A percentile compares a stretch with the other conserved stretches of the same genome.
Evolutionary conservation across 345 rosid species (phyloP).

Genomic region (Brassica juncea): DNA sequence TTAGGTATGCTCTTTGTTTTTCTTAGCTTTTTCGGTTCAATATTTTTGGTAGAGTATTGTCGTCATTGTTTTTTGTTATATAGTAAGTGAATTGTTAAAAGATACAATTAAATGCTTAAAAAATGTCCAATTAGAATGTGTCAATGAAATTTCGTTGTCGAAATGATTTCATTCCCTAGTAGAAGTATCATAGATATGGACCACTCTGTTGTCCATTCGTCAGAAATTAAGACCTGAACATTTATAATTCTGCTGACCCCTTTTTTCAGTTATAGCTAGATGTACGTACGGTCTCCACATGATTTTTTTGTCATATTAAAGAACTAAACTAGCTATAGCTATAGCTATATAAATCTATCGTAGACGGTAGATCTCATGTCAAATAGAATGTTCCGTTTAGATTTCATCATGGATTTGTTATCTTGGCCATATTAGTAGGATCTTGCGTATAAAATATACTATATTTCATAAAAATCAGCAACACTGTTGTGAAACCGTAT

Average conservation of each 20-base stretch:
- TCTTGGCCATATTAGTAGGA: conserved; percentile 11
- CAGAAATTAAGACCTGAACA: conserved; percentile 42
- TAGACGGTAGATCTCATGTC: conserved; percentile 21
- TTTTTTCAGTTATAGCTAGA: conserved; percentile 39
- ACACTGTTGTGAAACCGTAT: neutral
- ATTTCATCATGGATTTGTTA: conserved; percentile 4
- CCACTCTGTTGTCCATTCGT: conserved; percentile 48
- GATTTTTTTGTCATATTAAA: conserved; percentile 5
- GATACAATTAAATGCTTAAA: neutral
- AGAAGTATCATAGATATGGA: conserved; percentile 44
- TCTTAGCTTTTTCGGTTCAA: conserved; percentile 16
- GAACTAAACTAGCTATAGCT: neutral
- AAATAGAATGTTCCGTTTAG: conserved; percentile 6
- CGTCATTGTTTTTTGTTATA: conserved; percentile 26
- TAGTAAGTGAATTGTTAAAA: neutral
- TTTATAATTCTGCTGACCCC: conserved; percentile 42
- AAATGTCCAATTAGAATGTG: conserved; percentile 33
- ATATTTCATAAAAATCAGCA: neutral
- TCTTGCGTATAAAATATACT: neutral
- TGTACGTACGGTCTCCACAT: conserved; percentile 42
- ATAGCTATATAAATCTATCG: conserved; percentile 16
- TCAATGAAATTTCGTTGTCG: conserved; percentile 37
- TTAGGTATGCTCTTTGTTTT: conserved; percentile 24
- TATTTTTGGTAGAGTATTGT: conserved; percentile 35
- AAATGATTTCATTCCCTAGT: conserved; percentile 45